Conservation (phyloP, 495 filamentous ascomycete genomes). For the Halenospora varia region DNA sequence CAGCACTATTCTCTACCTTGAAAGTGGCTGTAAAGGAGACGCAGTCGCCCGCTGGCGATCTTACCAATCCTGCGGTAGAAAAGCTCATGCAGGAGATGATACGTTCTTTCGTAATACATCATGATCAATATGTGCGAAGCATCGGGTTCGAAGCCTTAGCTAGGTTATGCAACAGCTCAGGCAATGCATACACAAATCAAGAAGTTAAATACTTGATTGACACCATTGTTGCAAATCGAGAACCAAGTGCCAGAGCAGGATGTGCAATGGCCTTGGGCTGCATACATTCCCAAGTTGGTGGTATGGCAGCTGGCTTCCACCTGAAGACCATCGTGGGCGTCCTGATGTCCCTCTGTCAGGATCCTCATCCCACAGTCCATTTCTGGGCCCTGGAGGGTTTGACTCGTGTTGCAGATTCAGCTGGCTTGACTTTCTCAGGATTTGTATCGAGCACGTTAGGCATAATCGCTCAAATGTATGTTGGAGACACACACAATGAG, state of each 20-base stretch:
- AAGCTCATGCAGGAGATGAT: constrained; percentile 83
- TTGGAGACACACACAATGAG: constrained; percentile 83
- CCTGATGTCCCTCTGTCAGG: constrained; percentile 90
- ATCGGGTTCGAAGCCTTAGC: constrained; percentile 87
- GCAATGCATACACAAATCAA: constrained; percentile 80
- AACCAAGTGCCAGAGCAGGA: constrained; percentile 88
- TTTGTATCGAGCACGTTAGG: constrained; percentile 88
- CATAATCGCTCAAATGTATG: constrained; percentile 89
- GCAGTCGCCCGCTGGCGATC: constrained; percentile 63
- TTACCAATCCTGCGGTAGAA: constrained; percentile 73
- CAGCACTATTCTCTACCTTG: constrained; percentile 72
- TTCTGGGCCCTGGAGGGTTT: constrained; percentile 92
- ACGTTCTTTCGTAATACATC: constrained; percentile 72
- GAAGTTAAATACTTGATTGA: constrained; percentile 92
- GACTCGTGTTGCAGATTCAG: constrained; percentile 83
- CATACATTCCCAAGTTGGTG: constrained; percentile 92
- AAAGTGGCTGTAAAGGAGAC: constrained; percentile 83
- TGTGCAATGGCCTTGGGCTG: constrained; percentile 91
- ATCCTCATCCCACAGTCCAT: constrained; percentile 94
- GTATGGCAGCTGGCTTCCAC: constrained; percentile 97
- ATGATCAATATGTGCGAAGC: constrained; percentile 79
- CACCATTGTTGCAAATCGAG: constrained; percentile 86
- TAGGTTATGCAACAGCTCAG: constrained; percentile 81
- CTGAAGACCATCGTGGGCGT: constrained; percentile 94
- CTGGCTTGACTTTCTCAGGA: constrained; percentile 84